Base-by-base conservation (phyloP, 1,139 yeast species). In the Debaryomycetaceae sp. region DNA sequence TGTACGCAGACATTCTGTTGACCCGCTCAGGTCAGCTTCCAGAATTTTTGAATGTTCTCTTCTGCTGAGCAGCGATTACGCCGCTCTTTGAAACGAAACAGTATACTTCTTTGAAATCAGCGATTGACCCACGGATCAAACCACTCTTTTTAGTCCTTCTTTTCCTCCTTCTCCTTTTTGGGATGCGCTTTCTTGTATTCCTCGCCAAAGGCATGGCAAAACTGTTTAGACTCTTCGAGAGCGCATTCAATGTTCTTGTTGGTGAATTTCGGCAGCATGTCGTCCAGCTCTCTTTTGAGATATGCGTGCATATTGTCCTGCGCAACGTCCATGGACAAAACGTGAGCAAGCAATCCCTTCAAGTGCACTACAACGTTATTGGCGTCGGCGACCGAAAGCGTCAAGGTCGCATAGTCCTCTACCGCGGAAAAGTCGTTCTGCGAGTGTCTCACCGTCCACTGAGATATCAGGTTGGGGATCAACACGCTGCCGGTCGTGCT, bases 211-310 rank as follows among this genome's bases (percentile, higher is more conserved):
- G 6, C 10, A 7, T 6, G 8, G 20, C 64, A 58, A 34, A 51
- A 55, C 11, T 44, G 30, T 4, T 30, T 28, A 2, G 62, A 55
- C 2, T 35, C 42, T 11, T 41, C 33, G 27, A 57, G 32, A 2
- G 62, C 63, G 44, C 64, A 58, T 2, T 38, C 40, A 4, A 58
- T 44, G 31, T 52, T 54, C 29, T 55, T 56, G 30, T 55, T 47
- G 25, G 47, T 52, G 36, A 10, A 10, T 18, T 32, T 51, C 1
- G 59, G 59, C 7, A 33, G 24, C 7, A 4, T 8, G 5, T n/a
- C n/a, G n/a, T n/a, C n/a, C n/a, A n/a, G n/a, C n/a, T n/a, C n/a
- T n/a, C n/a, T n/a, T n/a, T n/a, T n/a, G n/a, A n/a, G n/a, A n/a
- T n/a, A n/a, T n/a, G n/a, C n/a, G n/a, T n/a, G n/a, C n/a, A n/a